A percentile compares a stretch with the other conserved stretches of the same genome.
These are phyloP conservation scores for Aspergillus glaucus DNA, from an alignment of 2,329 filamentous ascomycete genomes.

Conservation along the genomic window DNA sequence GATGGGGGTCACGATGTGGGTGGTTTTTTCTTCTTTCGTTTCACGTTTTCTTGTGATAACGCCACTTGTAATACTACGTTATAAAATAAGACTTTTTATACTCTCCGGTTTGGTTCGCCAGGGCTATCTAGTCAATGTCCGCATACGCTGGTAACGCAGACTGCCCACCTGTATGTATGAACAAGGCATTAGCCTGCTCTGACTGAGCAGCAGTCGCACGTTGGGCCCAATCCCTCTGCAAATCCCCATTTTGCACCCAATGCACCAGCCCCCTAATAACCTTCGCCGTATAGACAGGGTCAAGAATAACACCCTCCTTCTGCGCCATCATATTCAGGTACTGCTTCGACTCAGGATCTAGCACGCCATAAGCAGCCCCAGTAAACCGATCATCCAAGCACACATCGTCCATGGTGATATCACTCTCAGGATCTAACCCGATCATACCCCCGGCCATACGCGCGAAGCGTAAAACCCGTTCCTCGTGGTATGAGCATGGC, in stretches of 20 bases:
- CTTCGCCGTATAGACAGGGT: conserved; percentile 33
- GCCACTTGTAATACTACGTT: conserved; percentile 24
- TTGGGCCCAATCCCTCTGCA: conserved; percentile 8
- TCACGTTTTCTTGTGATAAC: not conserved
- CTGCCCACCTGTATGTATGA: conserved; percentile 34
- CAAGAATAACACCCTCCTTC: conserved; percentile 24
- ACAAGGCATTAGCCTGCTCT: conserved; percentile 22
- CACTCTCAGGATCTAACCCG: conserved; percentile 20
- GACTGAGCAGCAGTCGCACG: not conserved
- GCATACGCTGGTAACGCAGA: conserved; percentile 27
- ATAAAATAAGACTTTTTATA: conserved; percentile 13
- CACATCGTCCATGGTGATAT: conserved; percentile 25
- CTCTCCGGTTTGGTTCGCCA: conserved; percentile 9
- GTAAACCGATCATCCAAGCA: conserved; percentile 26
- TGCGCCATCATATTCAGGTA: conserved; percentile 19
- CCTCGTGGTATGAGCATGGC: conserved; percentile 22
- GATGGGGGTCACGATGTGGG: not conserved
- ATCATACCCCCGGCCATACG: conserved; percentile 19
- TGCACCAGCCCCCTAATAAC: conserved; percentile 23
- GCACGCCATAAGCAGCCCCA: conserved; percentile 25
- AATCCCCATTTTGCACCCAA: conserved; percentile 17
- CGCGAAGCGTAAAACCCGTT: conserved; percentile 25
- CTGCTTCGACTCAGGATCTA: conserved; percentile 20
- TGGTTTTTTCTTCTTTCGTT: not conserved
- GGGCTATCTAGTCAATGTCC: conserved; percentile 8